Base-by-base conservation (phyloP, 163 green algal species). In the Scenedesmus sp. region DNA sequence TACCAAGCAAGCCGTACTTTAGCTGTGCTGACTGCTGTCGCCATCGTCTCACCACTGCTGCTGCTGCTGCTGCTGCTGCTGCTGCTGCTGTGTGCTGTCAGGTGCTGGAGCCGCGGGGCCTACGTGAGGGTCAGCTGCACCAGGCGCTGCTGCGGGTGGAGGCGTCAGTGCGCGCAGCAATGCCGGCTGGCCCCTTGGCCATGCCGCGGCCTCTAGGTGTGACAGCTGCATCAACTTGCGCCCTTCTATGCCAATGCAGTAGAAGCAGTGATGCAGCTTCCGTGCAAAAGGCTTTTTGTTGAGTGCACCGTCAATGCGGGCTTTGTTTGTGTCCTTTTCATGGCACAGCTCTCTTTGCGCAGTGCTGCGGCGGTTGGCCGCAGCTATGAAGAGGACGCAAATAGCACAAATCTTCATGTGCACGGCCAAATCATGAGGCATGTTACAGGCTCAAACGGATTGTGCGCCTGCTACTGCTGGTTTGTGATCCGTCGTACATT, bases 121-220 rank as follows among this genome's bases (percentile, higher is more conserved):
- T 73, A 26, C 81, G 89, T 60, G 89, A 92, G 56, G 89, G 89
- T 16, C 20, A 13, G 9, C 82, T 92, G 89, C 79, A 82, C 9
- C 52, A 67, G 20, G 55, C 81, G 23, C 66, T 92, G 81, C 23
- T 88, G 64, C 62, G 89, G 5, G 89, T 92, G 18, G 89, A 88
- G 66, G 81, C 23, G 1, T 6, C 16, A 26, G 34, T 92, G 46
- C 74, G 64, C 1, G 89, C 62, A 64, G 89, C 89, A 26, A 92
- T 92, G 89, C 89, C 89, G 46, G 89, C 67, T 2, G 8, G 5
- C 1, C 79, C 81, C 18, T 83, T 92, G 8, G 34, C 20, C 4
- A 59, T 88, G 82, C 81, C 82, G n/a, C 15, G 46, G 52, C 46
- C 59, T 23, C 76, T 87, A 59, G 76, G 87, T 91, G 87, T 20